Evolutionary conservation across 192 early-diverging fungal genomes (phyloP), one percentile per base, ranked within the genome.

Genomic region (Coemansia sp.): DNA sequence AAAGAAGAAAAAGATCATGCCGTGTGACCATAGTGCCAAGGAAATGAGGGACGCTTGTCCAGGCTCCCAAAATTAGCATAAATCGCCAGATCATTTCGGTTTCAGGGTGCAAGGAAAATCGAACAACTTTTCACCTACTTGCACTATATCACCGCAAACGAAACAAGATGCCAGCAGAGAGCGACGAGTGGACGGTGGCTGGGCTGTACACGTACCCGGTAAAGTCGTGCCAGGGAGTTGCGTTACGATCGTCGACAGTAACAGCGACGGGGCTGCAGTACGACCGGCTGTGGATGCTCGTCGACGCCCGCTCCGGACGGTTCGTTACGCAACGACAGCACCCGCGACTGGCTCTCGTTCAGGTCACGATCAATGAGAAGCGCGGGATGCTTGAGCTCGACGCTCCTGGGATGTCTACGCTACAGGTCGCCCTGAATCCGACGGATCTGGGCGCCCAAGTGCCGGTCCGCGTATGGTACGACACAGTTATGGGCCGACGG

Each of bases 201-300:
- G 78, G 68, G 43, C 65, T 81, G 35, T 68, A 68, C 62, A 60
- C 66, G 6, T 80, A 80, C 59, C 77, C 77, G 4, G 69, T 80
- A 14, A 80, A 80, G 59, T 75, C 77, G 10, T 80, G 77, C 49
- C 63, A 64, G 23, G 52, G 60, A 25, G 57, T 69, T 0, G 21
- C 39, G 25, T 49, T 75, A 14, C 12, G 19, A 29, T 32, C 29
- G 10, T 65, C 77, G 19, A 35, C 11, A 19, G 39, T 75, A 15
- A 48, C 48, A 24, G 47, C 19, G 15, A 80, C 77, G 9, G 77
- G 77, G 4, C 66, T 80, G 3, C 49, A 37, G 23, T 75, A 80
- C 60, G 77, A 80, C 39, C 77, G 77, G 3, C 72, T 68, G 43
- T 80, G 77, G 77, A 75, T 80, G 64, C 38, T 80, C 27, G 54